A percentile compares a stretch with the other conserved stretches of the same genome.
These are phyloP conservation scores for Helotiales sp. DNA, from an alignment of 2,329 filamentous ascomycete genomes.

Conservation along the genomic window DNA sequence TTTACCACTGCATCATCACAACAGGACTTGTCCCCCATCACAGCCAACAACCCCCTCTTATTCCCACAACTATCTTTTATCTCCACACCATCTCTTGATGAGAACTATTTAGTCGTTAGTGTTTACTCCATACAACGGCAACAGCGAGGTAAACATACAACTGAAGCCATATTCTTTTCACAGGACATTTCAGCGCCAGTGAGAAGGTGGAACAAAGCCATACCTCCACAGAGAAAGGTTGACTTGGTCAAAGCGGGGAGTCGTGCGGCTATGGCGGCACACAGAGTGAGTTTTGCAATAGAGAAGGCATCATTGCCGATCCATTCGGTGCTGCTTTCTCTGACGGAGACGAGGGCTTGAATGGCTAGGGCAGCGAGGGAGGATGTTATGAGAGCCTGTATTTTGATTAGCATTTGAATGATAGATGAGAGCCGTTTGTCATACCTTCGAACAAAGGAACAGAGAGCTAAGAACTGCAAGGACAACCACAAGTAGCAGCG, in stretches of 20 bases:
- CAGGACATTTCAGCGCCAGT: not conserved
- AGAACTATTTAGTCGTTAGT: not conserved
- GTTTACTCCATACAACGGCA: not conserved
- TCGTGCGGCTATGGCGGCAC: constrained; percentile 5
- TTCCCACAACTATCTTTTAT: not conserved
- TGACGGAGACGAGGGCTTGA: not conserved
- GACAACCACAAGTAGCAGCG: constrained; percentile 1
- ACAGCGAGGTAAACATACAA: not conserved
- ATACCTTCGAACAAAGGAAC: constrained; percentile 6
- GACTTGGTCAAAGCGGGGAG: constrained; percentile 2
- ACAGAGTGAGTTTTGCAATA: constrained; percentile 6
- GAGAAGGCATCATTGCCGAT: constrained; percentile 16
- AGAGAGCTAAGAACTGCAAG: constrained; percentile 7
- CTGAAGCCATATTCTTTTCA: not conserved
- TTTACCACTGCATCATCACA: not conserved
- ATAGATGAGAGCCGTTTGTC: not conserved
- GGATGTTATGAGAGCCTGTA: not conserved
- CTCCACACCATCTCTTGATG: not conserved
- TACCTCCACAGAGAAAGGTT: not conserved
- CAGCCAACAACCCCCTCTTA: not conserved
- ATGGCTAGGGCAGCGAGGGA: not conserved
- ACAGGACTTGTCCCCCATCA: constrained; percentile 15
- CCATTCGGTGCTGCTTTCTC: constrained; percentile 8
- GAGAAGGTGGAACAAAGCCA: constrained; percentile 1
- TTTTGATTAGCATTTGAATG: not conserved